Percentiles rank a stretch among this genome's conserved stretches.
Evolutionary conservation across 2,329 filamentous ascomycete genomes (phyloP).

Genomic region (Fusarium nisikadoi): DNA sequence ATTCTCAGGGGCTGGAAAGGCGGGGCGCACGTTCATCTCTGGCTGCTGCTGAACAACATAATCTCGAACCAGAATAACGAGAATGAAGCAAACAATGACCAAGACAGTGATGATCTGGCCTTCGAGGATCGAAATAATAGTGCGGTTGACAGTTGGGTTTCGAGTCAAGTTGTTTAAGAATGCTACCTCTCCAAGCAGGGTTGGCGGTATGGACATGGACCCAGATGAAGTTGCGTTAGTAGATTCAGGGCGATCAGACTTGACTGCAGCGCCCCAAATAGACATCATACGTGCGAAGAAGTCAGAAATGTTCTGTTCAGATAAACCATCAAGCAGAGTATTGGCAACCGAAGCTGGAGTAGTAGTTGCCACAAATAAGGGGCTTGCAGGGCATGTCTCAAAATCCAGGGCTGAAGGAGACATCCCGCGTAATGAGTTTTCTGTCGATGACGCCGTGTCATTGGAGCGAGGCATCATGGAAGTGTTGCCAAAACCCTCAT

Average conservation of each 20-base stretch:
- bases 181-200: conserved; percentile 65
- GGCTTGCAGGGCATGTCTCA: conserved; percentile 51
- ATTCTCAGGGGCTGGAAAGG: conserved; percentile 62
- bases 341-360: conserved; percentile 48
- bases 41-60: conserved; percentile 99
- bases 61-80: conserved; percentile 96
- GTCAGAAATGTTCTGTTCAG: conserved; percentile 48
- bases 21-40: conserved; percentile 82
- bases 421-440: conserved; percentile 44
- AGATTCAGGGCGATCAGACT: conserved; percentile 26
- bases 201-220: conserved; percentile 29
- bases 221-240: conserved; percentile 29
- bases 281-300: conserved; percentile 47
- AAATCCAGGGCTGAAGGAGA: conserved; percentile 44
- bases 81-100: conserved; percentile 92
- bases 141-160: conserved; percentile 77
- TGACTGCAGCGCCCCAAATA: conserved; percentile 44
- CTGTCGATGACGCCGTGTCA: conserved; percentile 21
- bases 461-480: conserved; percentile 44
- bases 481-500: conserved; percentile 69
- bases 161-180: conserved; percentile 72
- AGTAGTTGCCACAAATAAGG: conserved; percentile 48
- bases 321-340: conserved; percentile 45
- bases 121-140: conserved; percentile 85
- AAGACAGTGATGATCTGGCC: conserved; percentile 93